Evolutionary conservation across 345 rosid genomes (phyloP).

Genomic region (Hibiscus syriacus): DNA sequence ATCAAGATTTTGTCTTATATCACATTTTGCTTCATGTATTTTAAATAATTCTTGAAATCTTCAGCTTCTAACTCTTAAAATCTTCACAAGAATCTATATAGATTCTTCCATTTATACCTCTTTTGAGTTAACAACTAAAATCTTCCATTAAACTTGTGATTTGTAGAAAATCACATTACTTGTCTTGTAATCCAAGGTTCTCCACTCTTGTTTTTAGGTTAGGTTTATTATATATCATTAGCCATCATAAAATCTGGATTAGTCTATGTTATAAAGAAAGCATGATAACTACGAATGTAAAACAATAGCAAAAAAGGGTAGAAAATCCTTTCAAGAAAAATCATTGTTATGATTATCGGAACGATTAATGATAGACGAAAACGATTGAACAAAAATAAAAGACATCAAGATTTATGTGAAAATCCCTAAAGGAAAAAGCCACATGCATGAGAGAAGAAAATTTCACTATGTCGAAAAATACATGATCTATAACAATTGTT

Average conservation of each 20-base stretch:
- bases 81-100: neutral
- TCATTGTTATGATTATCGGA: too few relatives aligned
- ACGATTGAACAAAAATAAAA: too few relatives aligned
- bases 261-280: too few relatives aligned
- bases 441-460: too few relatives aligned
- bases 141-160: neutral
- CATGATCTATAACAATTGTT: too few relatives aligned
- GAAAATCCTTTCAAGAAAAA: too few relatives aligned
- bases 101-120: neutral
- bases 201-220: neutral
- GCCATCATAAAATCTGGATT: neutral
- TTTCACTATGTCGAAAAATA: too few relatives aligned
- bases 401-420: too few relatives aligned
- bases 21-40: neutral
- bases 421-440: too few relatives aligned
- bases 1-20: neutral
- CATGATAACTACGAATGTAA: too few relatives aligned
- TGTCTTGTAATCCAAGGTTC: neutral
- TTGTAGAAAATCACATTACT: neutral
- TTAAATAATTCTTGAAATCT: neutral
- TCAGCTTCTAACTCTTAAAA: neutral
- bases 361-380: too few relatives aligned
- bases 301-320: too few relatives aligned
- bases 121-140: neutral
- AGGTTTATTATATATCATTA: neutral